phyloP scores from a whole-genome alignment of 2,329 filamentous ascomycete species.

The Aspergillus luchuensis region DNA sequence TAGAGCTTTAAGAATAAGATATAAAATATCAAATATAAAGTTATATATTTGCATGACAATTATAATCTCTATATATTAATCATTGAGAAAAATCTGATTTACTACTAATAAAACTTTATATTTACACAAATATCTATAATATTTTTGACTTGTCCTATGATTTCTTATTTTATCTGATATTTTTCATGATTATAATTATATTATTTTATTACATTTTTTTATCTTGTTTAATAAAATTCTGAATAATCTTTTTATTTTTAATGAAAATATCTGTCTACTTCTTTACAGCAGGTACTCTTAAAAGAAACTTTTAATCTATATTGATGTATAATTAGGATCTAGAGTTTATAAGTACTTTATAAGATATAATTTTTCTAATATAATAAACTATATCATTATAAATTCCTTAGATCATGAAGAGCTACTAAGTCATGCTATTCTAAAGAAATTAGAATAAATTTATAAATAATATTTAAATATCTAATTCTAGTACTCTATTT shows the following conservation, averaged over 20 bases:
- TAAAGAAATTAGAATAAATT: background rate
- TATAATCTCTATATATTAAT: no score
- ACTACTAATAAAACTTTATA: no score
- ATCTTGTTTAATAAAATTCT: background rate
- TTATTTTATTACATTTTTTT: no score
- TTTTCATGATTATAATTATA: no score
- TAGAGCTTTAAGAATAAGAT: no score
- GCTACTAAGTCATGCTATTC: background rate
- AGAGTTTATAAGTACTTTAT: background rate
- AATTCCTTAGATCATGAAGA: background rate
- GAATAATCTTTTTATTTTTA: background rate
- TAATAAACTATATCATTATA: background rate
- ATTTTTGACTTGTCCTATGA: no score
- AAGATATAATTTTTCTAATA: background rate
- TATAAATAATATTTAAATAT: slow-evolving; percentile 1
- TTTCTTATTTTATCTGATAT: no score
- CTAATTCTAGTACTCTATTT: background rate
- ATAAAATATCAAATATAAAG: no score
- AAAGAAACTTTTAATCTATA: background rate
- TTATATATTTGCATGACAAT: no score
- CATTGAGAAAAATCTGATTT: no score
- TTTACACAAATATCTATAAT: no score
- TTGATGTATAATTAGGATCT: background rate
- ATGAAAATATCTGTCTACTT: background rate
- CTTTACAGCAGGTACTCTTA: background rate